Evolutionary conservation across 1,284 basidiomycete species (phyloP).

Genomic region (Ceratorhiza oryzae-sativae): DNA sequence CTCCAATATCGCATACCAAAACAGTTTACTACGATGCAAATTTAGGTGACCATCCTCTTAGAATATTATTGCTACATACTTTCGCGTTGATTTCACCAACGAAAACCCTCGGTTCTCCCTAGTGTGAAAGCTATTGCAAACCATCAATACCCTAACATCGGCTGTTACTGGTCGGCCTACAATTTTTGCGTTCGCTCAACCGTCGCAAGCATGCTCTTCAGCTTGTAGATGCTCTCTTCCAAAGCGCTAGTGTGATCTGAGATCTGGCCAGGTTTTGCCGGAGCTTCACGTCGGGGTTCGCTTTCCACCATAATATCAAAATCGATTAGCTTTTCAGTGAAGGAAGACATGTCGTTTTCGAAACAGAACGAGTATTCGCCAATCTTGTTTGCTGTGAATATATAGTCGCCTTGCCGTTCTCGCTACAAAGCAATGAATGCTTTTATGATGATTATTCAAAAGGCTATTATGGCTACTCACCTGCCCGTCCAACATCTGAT

Average conservation of each 20-base stretch:
- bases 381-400: slow-evolving; percentile 91
- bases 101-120: slow-evolving; percentile 83
- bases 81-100: slow-evolving; percentile 78
- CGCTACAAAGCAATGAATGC: slow-evolving; percentile 52
- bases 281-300: slow-evolving; percentile 84
- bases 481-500: slow-evolving; percentile 81
- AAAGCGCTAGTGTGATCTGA: slow-evolving; percentile 88
- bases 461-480: neutral
- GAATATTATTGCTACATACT: slow-evolving; percentile 57
- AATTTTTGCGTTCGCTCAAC: slow-evolving; percentile 93
- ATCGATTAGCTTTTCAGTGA: slow-evolving; percentile 91
- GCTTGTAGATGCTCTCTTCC: slow-evolving; percentile 91
- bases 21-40: slow-evolving; percentile 67
- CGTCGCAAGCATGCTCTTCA: slow-evolving; percentile 83
- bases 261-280: slow-evolving; percentile 83
- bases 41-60: slow-evolving; percentile 46
- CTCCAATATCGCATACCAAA: slow-evolving; percentile 89
- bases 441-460: neutral
- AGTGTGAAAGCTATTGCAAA: slow-evolving; percentile 71
- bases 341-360: slow-evolving; percentile 92
- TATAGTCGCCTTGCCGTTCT: slow-evolving; percentile 95
- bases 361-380: slow-evolving; percentile 99
- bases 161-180: too few species aligned
- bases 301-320: slow-evolving; percentile 98
- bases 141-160: too few species aligned